Evolutionary conservation across 2,329 filamentous ascomycete species (phyloP), one percentile per base, ranked within the genome.

Genomic region (Chrysoporthe cubensis): DNA sequence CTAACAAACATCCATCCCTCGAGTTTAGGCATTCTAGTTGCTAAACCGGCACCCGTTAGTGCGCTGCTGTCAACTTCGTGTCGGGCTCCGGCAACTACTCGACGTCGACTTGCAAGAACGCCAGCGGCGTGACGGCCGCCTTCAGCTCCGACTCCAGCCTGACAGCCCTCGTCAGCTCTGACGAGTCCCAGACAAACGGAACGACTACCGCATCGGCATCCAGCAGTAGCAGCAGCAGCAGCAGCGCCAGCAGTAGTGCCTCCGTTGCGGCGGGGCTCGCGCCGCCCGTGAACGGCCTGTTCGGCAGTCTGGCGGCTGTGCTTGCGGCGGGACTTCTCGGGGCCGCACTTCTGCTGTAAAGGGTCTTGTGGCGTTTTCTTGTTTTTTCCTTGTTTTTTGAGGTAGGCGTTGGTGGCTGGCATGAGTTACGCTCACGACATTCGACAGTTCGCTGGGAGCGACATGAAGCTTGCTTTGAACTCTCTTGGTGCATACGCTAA

Each of bases 11-110:
- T 37, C 16, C 21, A 57, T 2, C 13, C 26, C 16, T 37, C 52
- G 13, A 14, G 3, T 43, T 44, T 9, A 44, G 11, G 16, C 8
- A 26, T 26, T 44, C 6, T 5, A 6, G 57, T 2, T 48, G 34
- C 50, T 64, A 34, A 64, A 43, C n/a, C 57, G 13, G 6, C 16
- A 46, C 21, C 34, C 13, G 2, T 4, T 63, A 88, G 85, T 88
- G 86, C 73, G 77, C 85, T 54, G 80, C 81, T 44, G 84, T 87
- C 71, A 84, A 84, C 71, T 88, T 88, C 71, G 84, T 89, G 70
- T 73, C 76, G 4, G 83, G 83, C 58, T 74, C 73, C 16, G 75
- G 72, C 44, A 62, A 74, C 59, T 65, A 65, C 54, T 70, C 71
- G 18, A 69, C 70, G 3, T 75, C 75, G 1, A 59, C 58, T 4